Percentiles rank a stretch among this genome's conserved stretches.
Conservation (phyloP, 1,284 basidiomycete genomes). For the Mycosarcoma maydis region DNA sequence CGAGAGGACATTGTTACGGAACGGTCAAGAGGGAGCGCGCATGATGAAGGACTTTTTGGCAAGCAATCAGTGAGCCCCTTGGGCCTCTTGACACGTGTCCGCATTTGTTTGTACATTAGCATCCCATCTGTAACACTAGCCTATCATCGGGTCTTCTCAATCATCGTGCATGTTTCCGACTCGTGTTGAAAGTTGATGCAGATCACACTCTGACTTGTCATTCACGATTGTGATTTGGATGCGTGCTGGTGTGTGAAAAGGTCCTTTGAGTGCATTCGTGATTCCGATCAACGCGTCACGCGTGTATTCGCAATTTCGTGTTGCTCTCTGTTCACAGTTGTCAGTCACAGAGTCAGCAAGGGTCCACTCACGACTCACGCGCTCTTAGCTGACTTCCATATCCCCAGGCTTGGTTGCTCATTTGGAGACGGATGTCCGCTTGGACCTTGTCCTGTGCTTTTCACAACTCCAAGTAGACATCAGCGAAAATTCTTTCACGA, state of each 20-base stretch:
- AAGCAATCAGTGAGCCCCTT: conserved; percentile 16
- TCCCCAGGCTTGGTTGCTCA: not conserved
- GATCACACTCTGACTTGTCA: too few relatives aligned
- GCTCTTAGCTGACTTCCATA: too few relatives aligned
- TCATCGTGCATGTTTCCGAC: too few relatives aligned
- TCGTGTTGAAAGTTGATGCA: too few relatives aligned
- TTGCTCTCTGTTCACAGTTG: conserved; percentile 5
- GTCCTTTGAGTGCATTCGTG: not conserved
- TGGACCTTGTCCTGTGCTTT: too few relatives aligned
- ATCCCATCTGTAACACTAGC: conserved; percentile 15
- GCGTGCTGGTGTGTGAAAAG: too few relatives aligned
- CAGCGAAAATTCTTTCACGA: not conserved
- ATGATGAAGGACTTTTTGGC: conserved; percentile 52
- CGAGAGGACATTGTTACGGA: conserved; percentile 38
- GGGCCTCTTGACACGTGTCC: too few relatives aligned
- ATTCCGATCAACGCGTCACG: conserved; percentile 23
- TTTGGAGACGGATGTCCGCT: too few relatives aligned
- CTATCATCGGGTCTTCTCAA: too few relatives aligned
- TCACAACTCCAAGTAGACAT: not conserved
- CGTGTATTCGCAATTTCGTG: conserved; percentile 9
- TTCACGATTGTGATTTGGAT: too few relatives aligned
- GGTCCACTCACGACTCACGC: too few relatives aligned
- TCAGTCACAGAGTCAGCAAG: too few relatives aligned
- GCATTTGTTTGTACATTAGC: not conserved
- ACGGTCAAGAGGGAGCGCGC: conserved; percentile 43